Evolutionary conservation across 257 asterid genomes (phyloP).

Genomic region (Solanum peruvianum): DNA sequence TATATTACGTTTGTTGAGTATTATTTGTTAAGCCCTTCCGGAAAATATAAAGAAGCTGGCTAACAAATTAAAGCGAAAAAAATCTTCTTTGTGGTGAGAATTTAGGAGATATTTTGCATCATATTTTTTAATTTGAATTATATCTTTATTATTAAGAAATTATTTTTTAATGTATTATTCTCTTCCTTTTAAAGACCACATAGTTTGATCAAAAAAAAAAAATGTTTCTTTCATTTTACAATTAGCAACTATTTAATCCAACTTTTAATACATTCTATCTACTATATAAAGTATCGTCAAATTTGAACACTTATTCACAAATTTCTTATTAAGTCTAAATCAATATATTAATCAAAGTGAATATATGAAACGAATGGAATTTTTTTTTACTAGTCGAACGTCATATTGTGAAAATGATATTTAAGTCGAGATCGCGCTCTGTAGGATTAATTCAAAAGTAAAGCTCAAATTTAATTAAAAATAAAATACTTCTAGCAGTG

Average conservation of each 20-base stretch:
- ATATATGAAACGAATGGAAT: not conserved
- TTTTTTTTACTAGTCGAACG: not conserved
- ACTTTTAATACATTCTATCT: not conserved
- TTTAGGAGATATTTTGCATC: not conserved
- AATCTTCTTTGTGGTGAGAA: not conserved
- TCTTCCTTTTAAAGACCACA: not conserved
- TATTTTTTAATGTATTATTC: not conserved
- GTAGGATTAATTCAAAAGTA: accelerated
- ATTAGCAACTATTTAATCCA: no score
- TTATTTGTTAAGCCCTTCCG: not conserved
- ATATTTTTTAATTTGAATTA: not conserved
- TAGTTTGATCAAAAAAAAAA: no score
- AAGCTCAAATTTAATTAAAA: no score
- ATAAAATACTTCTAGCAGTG: no score
- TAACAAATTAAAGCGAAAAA: not conserved
- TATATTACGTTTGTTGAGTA: not conserved
- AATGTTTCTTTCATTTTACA: no score
- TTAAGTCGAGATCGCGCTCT: no score
- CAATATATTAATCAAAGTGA: not conserved
- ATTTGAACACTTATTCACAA: no score
- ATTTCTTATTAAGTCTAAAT: not conserved
- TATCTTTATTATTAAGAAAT: not conserved
- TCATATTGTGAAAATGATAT: no score
- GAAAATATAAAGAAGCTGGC: not conserved
- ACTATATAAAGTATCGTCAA: no score